phyloP scores from a whole-genome alignment of 768 basidiomycete genomes.

The Suillus cothurnatus region DNA sequence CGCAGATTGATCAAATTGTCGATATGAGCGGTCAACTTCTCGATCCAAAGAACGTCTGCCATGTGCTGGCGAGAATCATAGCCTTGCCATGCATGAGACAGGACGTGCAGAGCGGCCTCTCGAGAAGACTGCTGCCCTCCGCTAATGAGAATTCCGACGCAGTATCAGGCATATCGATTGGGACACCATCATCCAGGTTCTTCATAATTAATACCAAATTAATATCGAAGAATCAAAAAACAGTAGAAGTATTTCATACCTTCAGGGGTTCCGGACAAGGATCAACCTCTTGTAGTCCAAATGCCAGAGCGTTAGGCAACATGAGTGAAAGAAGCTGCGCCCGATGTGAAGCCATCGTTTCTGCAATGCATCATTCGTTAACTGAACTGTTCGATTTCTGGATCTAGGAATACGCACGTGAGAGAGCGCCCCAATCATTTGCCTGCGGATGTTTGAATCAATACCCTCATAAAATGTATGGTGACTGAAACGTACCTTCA shows the following conservation, averaged over 20 bases:
- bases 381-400: neutral
- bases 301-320: constrained; percentile 49
- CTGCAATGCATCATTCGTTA: constrained; percentile 25
- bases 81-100: constrained; percentile 29
- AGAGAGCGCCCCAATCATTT: constrained; percentile 66
- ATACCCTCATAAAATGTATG: neutral
- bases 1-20: constrained; percentile 43
- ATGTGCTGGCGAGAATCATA: constrained; percentile 34
- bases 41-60: constrained; percentile 46
- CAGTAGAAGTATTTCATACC: constrained; percentile 33
- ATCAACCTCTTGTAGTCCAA: constrained; percentile 47
- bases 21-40: constrained; percentile 41
- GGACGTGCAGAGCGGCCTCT: neutral
- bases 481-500: constrained; percentile 45
- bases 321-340: constrained; percentile 43
- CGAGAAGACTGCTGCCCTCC: neutral
- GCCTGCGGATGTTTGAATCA: constrained; percentile 36
- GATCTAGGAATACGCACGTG: constrained; percentile 43
- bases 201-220: too few species aligned
- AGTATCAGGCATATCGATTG: constrained; percentile 41
- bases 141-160: constrained; percentile 36
- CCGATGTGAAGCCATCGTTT: constrained; percentile 52
- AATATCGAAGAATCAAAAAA: too few species aligned
- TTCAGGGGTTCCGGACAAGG: constrained; percentile 53
- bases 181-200: constrained; percentile 55